A percentile compares a stretch with the other conserved stretches of the same genome.
Evolutionary conservation across 306 rosid genomes (phyloP).

Genomic region (Hippophae tibetana): DNA sequence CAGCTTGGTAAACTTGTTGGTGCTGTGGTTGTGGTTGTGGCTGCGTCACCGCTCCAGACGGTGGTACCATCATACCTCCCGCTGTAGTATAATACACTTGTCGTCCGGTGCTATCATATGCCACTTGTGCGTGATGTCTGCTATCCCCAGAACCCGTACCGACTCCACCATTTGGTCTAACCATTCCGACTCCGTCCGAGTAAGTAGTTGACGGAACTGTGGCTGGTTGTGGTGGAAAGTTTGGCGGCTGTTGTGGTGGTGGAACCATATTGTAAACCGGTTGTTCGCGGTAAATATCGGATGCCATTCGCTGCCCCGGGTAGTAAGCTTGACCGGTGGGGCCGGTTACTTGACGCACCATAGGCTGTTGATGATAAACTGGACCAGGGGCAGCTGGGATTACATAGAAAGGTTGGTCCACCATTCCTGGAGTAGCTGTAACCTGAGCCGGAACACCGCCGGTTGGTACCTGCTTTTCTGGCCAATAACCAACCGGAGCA

Average conservation of each 20-base stretch:
- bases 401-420: constrained; percentile 51
- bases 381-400: constrained; percentile 44
- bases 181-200: constrained; percentile 44
- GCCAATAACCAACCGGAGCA: constrained; percentile 44
- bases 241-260: constrained; percentile 22
- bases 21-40: background rate
- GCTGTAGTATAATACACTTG: constrained; percentile 61
- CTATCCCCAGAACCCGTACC: constrained; percentile 12
- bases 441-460: constrained; percentile 33
- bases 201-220: constrained; percentile 12
- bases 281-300: constrained; percentile 67
- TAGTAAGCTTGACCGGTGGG: constrained; percentile 51
- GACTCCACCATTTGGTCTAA: constrained; percentile 25
- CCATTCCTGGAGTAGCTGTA: constrained; percentile 28
- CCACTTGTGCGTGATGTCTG: constrained; percentile 28
- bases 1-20: no score
- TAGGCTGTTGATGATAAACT: constrained; percentile 39
- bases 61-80: constrained; percentile 32
- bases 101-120: constrained; percentile 62
- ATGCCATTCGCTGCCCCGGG: constrained; percentile 44
- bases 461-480: constrained; percentile 40
- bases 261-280: constrained; percentile 43
- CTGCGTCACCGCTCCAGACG: constrained; percentile 12
- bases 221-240: constrained; percentile 33
- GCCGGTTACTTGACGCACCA: constrained; percentile 34